Conservation (phyloP, 371 early-diverging fungal genomes). For the Fennellomyces sp. region DNA sequence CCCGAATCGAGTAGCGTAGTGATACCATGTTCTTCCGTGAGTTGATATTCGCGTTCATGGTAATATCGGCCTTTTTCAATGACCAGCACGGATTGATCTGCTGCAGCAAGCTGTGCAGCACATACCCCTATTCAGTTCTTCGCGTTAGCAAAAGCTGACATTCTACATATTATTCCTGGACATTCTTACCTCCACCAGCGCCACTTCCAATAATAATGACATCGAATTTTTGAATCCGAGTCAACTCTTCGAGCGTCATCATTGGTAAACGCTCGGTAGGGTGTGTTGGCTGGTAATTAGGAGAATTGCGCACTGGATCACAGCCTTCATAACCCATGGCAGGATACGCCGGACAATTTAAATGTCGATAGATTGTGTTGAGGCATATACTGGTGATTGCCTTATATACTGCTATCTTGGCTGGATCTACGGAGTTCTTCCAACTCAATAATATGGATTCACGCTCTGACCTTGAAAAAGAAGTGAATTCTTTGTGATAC, state of each 20-base stretch:
- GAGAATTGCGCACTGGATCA: conserved; percentile 2
- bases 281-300: conserved; percentile 15
- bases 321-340: conserved; percentile 16
- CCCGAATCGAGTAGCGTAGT: conserved; percentile 45
- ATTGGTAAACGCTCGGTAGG: conserved; percentile 18
- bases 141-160: no score
- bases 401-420: background rate
- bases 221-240: conserved; percentile 31
- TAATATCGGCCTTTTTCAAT: conserved; percentile 70
- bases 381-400: background rate
- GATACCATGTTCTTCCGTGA: conserved; percentile 43
- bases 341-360: background rate
- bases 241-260: conserved; percentile 16
- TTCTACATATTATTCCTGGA: no score
- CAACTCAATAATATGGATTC: no score
- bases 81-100: conserved; percentile 68
- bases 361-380: background rate
- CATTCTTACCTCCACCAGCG: conserved; percentile 62
- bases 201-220: conserved; percentile 74
- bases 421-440: background rate
- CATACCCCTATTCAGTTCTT: no score
- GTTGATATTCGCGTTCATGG: conserved; percentile 51
- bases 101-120: conserved; percentile 65
- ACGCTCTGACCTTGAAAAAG: no score
- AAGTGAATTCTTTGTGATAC: no score